These are phyloP conservation scores for Yamadazyma taylorii DNA, from an alignment of 1,139 yeast species.

Conservation along the genomic window DNA sequence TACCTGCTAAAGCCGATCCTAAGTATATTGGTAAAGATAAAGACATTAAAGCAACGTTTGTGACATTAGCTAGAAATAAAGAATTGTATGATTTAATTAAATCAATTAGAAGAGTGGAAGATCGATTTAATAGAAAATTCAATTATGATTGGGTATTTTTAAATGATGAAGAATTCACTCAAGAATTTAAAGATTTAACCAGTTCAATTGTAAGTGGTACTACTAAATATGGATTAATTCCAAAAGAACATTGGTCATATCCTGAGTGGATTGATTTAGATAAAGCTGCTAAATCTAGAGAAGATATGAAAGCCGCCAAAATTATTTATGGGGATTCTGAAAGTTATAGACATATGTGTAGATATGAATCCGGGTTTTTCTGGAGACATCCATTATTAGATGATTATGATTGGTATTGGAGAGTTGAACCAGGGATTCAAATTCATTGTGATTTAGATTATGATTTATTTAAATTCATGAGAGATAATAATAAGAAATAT, in stretches of 20 bases:
- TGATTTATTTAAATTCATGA: constrained; percentile 66
- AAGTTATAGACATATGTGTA: constrained; percentile 76
- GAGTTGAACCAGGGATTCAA: constrained; percentile 68
- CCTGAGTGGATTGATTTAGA: constrained; percentile 68
- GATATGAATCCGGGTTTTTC: constrained; percentile 69
- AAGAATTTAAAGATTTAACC: constrained; percentile 54
- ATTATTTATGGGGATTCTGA: constrained; percentile 64
- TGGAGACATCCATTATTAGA: constrained; percentile 53
- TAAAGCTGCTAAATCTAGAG: constrained; percentile 51
- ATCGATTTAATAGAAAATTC: constrained; percentile 64
- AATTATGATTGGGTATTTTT: constrained; percentile 82
- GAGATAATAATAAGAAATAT: constrained; percentile 55
- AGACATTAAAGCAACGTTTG: constrained; percentile 60
- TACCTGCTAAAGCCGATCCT: constrained; percentile 11
- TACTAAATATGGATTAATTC: constrained; percentile 62
- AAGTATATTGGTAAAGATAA: constrained; percentile 18
- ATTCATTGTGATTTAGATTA: constrained; percentile 63
- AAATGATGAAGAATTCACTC: constrained; percentile 61
- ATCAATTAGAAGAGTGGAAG: constrained; percentile 69
- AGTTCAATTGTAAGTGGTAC: constrained; percentile 54
- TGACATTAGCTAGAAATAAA: constrained; percentile 58
- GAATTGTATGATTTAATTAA: constrained; percentile 64
- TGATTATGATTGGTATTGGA: constrained; percentile 67
- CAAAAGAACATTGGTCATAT: constrained; percentile 67
- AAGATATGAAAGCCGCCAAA: constrained; percentile 46